These are phyloP conservation scores for Lathyrus sativus DNA, from an alignment of 306 rosid genomes.

Conservation along the genomic window DNA sequence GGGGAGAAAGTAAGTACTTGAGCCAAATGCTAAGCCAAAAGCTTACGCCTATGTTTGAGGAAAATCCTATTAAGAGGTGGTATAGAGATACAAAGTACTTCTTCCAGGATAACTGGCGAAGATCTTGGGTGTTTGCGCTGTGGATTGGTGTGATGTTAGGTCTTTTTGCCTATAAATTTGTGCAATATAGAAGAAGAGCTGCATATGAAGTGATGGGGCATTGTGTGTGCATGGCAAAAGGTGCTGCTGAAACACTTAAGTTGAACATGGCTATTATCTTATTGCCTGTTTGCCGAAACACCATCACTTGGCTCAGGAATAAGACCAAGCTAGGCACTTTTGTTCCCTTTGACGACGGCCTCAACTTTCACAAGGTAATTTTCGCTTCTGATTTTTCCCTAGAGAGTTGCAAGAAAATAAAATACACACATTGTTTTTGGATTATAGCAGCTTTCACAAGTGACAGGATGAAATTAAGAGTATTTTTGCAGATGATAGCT, in stretches of 20 bases:
- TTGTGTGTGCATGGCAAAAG: slow-evolving; percentile 76
- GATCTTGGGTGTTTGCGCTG: slow-evolving; percentile 52
- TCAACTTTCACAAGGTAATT: slow-evolving; percentile 63
- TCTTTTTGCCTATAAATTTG: slow-evolving; percentile 52
- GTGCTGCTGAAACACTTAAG: slow-evolving; percentile 71
- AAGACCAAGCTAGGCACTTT: slow-evolving; percentile 49
- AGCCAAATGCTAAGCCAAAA: slow-evolving; percentile 54
- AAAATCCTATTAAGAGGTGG: slow-evolving; percentile 43
- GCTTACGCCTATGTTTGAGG: slow-evolving; percentile 44
- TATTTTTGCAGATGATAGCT: slow-evolving; percentile 55
- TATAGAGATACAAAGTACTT: slow-evolving; percentile 46
- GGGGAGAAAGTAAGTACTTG: slow-evolving; percentile 50
- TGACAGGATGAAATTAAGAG: slow-evolving; percentile 1
- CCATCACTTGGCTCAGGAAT: slow-evolving; percentile 61
- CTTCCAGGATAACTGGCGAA: slow-evolving; percentile 61
- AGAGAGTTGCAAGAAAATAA: slow-evolving; percentile 24
- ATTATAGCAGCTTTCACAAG: slow-evolving; percentile 20
- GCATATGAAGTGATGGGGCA: slow-evolving; percentile 60
- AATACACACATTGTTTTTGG: not conserved
- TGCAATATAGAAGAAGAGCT: slow-evolving; percentile 49
- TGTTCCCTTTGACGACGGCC: slow-evolving; percentile 59
- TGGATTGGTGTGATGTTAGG: slow-evolving; percentile 59
- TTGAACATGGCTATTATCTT: slow-evolving; percentile 67
- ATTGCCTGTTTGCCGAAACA: slow-evolving; percentile 65
- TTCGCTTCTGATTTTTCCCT: slow-evolving; percentile 24